A percentile compares a stretch with the other conserved stretches of the same genome.
Conservation (phyloP, 495 filamentous ascomycete genomes). For the Stereocaulon alpinum region DNA sequence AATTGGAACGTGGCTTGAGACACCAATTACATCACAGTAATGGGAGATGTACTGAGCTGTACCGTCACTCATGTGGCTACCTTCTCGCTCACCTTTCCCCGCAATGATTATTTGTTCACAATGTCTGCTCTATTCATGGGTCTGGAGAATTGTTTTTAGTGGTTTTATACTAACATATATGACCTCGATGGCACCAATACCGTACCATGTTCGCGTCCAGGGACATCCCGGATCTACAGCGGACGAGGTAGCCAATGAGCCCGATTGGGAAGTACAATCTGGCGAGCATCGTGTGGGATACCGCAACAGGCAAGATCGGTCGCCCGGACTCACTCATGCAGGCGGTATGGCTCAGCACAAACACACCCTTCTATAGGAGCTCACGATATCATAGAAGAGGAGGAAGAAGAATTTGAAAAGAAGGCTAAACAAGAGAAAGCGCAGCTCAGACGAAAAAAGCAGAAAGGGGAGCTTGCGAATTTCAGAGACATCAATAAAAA, state of each 20-base stretch:
- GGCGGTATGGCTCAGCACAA: background rate
- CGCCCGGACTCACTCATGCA: background rate
- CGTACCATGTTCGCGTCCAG: background rate
- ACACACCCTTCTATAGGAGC: background rate
- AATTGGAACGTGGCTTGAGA: background rate
- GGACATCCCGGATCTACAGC: background rate
- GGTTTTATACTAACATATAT: too few species aligned
- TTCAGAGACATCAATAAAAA: background rate
- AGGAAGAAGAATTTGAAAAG: background rate
- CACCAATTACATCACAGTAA: background rate
- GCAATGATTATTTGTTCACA: too few species aligned
- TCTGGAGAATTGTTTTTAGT: too few species aligned
- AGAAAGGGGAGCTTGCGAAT: background rate
- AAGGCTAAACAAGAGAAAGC: background rate
- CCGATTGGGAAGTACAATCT: background rate
- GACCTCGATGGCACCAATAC: background rate
- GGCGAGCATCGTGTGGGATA: background rate
- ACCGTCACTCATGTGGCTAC: too few species aligned
- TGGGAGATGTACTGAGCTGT: background rate
- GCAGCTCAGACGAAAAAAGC: background rate
- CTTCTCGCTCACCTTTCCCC: too few species aligned
- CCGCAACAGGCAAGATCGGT: background rate
- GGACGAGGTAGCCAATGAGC: background rate
- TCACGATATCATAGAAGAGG: background rate
- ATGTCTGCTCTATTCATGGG: too few species aligned